Base-by-base conservation (phyloP, 1,139 yeast genomes). In the Saccharomycopsis hybrid region DNA sequence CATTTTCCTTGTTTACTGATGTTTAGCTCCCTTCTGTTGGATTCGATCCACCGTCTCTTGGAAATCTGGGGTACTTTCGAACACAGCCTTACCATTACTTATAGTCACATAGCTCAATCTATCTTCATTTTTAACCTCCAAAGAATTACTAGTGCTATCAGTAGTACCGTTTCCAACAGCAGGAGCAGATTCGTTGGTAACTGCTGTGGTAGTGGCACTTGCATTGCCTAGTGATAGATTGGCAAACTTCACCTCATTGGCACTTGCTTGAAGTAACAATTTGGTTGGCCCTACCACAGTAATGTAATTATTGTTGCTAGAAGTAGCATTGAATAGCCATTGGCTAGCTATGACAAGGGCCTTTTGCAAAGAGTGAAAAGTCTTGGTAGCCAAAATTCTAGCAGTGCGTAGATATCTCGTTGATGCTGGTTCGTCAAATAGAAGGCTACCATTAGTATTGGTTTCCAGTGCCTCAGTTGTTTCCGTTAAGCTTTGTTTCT, bases 31-130 rank as follows among this genome's bases (percentile, higher is more conserved):
- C n/a, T n/a, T n/a, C n/a, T n/a, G n/a, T n/a, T n/a, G n/a, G n/a
- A n/a, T n/a, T n/a, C n/a, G n/a, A n/a, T n/a, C n/a, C n/a, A n/a
- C n/a, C n/a, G n/a, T n/a, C n/a, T n/a, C 49, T 24, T 31, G 28
- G 56, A 76, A 76, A 55, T 72, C 66, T 1, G 72, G 69, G 0
- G 78, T 72, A 48, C 71, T 73, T 55, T 68, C 64, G 58, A 73
- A 73, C 8, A 60, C 63, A 1, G 73, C 72, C 46, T 68, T 67
- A 1, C 74, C 76, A 40, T 69, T 63, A 9, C 63, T 62, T 2
- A 76, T 69, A 0, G 71, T 66, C 2, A 70, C 78, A 54, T 73
- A 73, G 53, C 72, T 76, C 51, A 77, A 63, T 54, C 69, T 74
- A 55, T 76, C 82, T n/a, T 62, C 62, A 13, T 43, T 47, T 39